phyloP scores from a whole-genome alignment of 2,329 filamentous ascomycete genomes.

The Fusarium kyushuense region DNA sequence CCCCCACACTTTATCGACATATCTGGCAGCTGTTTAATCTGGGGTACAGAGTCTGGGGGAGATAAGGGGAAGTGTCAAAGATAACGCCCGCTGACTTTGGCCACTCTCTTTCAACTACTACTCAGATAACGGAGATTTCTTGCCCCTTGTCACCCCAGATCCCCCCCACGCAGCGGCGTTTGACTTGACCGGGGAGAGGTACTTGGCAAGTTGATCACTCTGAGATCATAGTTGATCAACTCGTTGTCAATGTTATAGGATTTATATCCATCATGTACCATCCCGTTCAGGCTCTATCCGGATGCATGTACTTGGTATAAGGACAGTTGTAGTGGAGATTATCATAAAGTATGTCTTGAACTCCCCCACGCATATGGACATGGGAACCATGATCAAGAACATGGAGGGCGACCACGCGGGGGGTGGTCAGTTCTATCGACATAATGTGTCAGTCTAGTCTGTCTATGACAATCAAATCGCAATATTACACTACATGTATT shows the following conservation, averaged over 20 bases:
- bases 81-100: slow-evolving; percentile 33
- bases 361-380: slow-evolving; percentile 27
- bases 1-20: not conserved
- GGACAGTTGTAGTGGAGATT: too few relatives aligned
- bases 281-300: not conserved
- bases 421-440: slow-evolving; percentile 17
- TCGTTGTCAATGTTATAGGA: not conserved
- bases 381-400: slow-evolving; percentile 16
- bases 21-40: not conserved
- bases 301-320: not conserved
- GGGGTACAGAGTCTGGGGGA: not conserved
- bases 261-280: not conserved
- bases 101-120: slow-evolving; percentile 6
- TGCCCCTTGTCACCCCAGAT: slow-evolving; percentile 32
- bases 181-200: not conserved
- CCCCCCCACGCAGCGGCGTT: slow-evolving; percentile 35
- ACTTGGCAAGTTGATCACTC: slow-evolving; percentile 7
- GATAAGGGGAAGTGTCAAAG: slow-evolving; percentile 30
- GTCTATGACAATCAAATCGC: slow-evolving; percentile 18
- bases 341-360: not conserved
- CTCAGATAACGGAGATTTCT: slow-evolving; percentile 31
- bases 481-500: not conserved
- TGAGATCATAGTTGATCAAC: not conserved
- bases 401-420: slow-evolving; percentile 24
- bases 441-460: slow-evolving; percentile 22